Percentiles rank a stretch among this genome's conserved stretches.
Conservation (phyloP, 176 grass and related monocot genomes). For the Musa beccarii region DNA sequence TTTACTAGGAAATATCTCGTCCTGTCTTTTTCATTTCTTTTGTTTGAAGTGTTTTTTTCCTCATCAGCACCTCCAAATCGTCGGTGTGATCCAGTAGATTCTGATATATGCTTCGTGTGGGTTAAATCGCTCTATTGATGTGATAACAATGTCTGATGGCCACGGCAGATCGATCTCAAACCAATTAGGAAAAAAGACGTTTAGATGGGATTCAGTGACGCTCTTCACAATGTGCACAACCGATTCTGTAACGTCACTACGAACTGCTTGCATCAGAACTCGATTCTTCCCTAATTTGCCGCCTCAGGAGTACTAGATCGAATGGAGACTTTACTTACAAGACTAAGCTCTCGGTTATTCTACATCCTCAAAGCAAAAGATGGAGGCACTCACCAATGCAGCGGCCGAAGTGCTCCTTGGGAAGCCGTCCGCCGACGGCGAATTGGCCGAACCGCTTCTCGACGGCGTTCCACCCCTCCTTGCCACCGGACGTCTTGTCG, state of each 20-base stretch:
- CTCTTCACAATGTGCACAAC: too few species aligned
- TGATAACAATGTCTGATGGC: too few species aligned
- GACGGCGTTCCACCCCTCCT: constrained; percentile 78
- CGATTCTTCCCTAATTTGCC: background rate
- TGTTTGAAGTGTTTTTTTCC: background rate
- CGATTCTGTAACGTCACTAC: background rate
- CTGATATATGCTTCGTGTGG: too few species aligned
- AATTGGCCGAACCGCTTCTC: constrained; percentile 80
- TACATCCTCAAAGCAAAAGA: background rate
- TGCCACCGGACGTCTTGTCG: constrained; percentile 76
- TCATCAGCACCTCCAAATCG: too few species aligned
- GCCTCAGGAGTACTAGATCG: background rate
- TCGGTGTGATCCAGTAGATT: too few species aligned
- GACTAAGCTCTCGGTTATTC: background rate
- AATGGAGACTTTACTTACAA: background rate
- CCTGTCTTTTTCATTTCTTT: background rate
- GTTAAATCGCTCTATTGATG: too few species aligned
- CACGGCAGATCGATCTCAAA: background rate
- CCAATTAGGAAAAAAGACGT: background rate
- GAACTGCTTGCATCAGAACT: background rate
- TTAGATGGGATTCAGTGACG: background rate
- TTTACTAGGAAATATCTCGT: background rate
- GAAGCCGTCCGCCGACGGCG: constrained; percentile 40
- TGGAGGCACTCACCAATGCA: constrained; percentile 71
- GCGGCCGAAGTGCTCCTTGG: constrained; percentile 85